Evolutionary conservation across 177 flowering plant genomes (phyloP).

Genomic region (Tripterygium wilfordii): DNA sequence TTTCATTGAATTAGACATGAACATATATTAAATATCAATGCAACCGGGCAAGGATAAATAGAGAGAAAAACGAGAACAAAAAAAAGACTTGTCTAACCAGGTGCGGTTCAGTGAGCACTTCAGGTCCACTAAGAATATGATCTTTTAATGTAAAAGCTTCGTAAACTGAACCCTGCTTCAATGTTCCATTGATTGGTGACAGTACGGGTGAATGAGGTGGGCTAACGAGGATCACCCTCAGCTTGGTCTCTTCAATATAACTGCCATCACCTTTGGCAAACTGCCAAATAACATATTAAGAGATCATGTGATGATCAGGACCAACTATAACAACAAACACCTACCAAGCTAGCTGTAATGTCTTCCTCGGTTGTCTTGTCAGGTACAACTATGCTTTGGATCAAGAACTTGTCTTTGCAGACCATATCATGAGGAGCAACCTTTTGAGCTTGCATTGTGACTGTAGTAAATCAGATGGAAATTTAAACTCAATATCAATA

Average conservation of each 20-base stretch:
- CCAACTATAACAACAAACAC: constrained; percentile 1
- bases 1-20: no score
- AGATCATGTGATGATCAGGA: not conserved
- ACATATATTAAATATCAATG: no score
- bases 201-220: constrained; percentile 55
- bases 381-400: constrained; percentile 44
- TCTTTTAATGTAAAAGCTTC: constrained; percentile 23
- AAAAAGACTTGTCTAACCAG: constrained; percentile 8
- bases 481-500: no score
- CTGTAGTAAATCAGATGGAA: constrained; percentile 24
- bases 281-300: constrained; percentile 37
- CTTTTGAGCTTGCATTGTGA: constrained; percentile 47
- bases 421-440: constrained; percentile 33
- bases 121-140: constrained; percentile 6
- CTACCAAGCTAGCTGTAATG: constrained; percentile 34
- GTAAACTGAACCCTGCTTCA: constrained; percentile 24
- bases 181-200: constrained; percentile 39
- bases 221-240: constrained; percentile 54
- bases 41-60: not conserved
- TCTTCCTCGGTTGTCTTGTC: constrained; percentile 36
- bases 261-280: constrained; percentile 57
- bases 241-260: constrained; percentile 64
- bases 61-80: not conserved
- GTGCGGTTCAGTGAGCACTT: constrained; percentile 7
- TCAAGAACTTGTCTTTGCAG: constrained; percentile 58